Base-by-base conservation (phyloP, 129 eudicot species). In the Flaveria brownii region DNA sequence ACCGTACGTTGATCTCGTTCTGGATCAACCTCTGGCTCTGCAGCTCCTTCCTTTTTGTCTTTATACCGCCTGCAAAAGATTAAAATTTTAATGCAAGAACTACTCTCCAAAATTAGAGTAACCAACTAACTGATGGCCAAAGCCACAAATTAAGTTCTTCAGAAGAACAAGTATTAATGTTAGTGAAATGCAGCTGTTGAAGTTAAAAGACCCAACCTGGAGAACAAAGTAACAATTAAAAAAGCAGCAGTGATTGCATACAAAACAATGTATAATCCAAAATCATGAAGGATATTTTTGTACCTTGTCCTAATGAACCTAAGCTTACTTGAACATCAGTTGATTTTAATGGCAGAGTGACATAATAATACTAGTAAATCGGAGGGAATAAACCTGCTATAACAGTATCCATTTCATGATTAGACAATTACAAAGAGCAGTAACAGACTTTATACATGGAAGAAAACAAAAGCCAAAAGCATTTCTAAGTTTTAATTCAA, bases 1-100 rank as follows among this genome's bases (percentile, higher is more conserved):
- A 92, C 97, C 0, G 97, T 92, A 36, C 96, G 86, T 81, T 92
- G 97, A 78, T 92, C 97, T 41, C 97, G 76, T 85, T 92, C 97
- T 20, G 97, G 97, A 82, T 92, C 97, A 63, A 84, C 91, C 72
- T 87, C 93, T 33, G 93, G 91, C 77, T 92, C 88, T 50, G 65
- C 79, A 43, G 47, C 86, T 16, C 89, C 96, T 66, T 89, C 93
- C 84, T 82, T 89, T 78, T 89, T 92, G 71, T 89, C 96, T 85
- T 89, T 92, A 71, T 87, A 66, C 54, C 87, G 81, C 88, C 97
- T 92, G 85, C 86, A 87, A 30, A 43, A 52, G 4, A 77, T 23
- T 60, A 75, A 46, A 59, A 59, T 61, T 14, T 66, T 36, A 68
- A 79, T 79, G 82, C 75, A 78, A 80, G 42, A 81, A 73, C 51